These are phyloP conservation scores for Alternaria sp. DNA, from an alignment of 2,329 filamentous ascomycete species.

Conservation along the genomic window DNA sequence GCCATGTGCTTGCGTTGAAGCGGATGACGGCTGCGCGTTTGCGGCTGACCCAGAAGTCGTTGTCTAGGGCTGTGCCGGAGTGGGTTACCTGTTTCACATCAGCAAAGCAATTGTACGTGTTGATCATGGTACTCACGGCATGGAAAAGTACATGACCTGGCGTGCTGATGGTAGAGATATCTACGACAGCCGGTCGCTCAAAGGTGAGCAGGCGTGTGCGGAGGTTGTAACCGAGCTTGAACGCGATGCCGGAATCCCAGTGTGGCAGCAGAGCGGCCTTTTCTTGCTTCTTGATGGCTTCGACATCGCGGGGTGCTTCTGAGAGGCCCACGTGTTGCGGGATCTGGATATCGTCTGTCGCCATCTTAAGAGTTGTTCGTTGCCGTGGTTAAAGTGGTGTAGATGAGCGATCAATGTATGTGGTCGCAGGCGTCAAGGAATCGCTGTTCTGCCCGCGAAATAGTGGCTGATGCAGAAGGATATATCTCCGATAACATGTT, in stretches of 20 bases:
- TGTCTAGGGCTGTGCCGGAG: slow-evolving; percentile 71
- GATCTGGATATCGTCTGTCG: slow-evolving; percentile 16
- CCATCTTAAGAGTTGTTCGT: not conserved
- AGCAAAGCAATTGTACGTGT: not conserved
- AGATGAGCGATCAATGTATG: not conserved
- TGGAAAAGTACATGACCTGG: slow-evolving; percentile 71
- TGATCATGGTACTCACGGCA: slow-evolving; percentile 48
- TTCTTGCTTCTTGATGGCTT: slow-evolving; percentile 50
- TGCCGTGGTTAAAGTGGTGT: not conserved
- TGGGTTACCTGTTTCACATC: slow-evolving; percentile 54
- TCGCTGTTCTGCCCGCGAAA: not conserved
- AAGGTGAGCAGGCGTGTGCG: slow-evolving; percentile 64
- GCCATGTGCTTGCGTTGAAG: slow-evolving; percentile 73
- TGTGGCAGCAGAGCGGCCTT: slow-evolving; percentile 48
- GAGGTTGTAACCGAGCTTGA: slow-evolving; percentile 66
- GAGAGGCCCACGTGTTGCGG: slow-evolving; percentile 30
- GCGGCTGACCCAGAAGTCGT: slow-evolving; percentile 67
- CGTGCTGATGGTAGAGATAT: slow-evolving; percentile 64
- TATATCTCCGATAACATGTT: not conserved
- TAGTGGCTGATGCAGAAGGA: not conserved
- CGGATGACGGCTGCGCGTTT: slow-evolving; percentile 76
- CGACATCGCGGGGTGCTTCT: slow-evolving; percentile 41
- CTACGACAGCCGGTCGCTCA: slow-evolving; percentile 63
- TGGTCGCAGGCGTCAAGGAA: not conserved
- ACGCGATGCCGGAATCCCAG: slow-evolving; percentile 68